phyloP scores from a whole-genome alignment of 768 basidiomycete genomes.

The Pisolithus albus region DNA sequence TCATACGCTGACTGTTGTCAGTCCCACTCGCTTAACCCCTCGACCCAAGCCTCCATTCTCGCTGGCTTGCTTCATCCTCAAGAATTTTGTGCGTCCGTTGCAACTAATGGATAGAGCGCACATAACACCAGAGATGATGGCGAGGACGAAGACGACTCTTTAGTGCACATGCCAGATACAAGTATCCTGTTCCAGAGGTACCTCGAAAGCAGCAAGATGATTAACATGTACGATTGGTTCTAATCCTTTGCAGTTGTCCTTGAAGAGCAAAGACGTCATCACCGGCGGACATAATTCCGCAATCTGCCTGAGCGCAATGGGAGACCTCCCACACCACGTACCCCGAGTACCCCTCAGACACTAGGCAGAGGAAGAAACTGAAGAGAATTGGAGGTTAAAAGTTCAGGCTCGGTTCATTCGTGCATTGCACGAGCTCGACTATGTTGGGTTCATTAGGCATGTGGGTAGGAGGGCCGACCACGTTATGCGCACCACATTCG shows the following conservation, averaged over 20 bases:
- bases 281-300: neutral
- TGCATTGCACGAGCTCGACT: slow-evolving; percentile 78
- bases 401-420: slow-evolving; percentile 78
- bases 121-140: slow-evolving; percentile 4
- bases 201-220: slow-evolving; percentile 70
- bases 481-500: too few species aligned
- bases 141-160: slow-evolving; percentile 20
- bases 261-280: slow-evolving; percentile 43
- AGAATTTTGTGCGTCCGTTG: too few species aligned
- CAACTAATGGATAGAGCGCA: too few species aligned
- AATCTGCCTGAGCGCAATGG: neutral
- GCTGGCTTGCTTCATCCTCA: too few species aligned
- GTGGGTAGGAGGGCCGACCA: too few species aligned
- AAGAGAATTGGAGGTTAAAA: slow-evolving; percentile 52
- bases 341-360: neutral
- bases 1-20: too few species aligned
- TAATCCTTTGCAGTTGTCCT: slow-evolving; percentile 65
- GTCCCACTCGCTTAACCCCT: too few species aligned
- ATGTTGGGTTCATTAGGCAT: too few species aligned
- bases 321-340: neutral
- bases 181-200: slow-evolving; percentile 73
- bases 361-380: slow-evolving; percentile 19
- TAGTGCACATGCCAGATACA: slow-evolving; percentile 63
- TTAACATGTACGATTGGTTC: slow-evolving; percentile 88
- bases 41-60: too few species aligned